Base-by-base conservation (phyloP, 495 filamentous ascomycete species). In the Hyaloscypha hepaticicola region DNA sequence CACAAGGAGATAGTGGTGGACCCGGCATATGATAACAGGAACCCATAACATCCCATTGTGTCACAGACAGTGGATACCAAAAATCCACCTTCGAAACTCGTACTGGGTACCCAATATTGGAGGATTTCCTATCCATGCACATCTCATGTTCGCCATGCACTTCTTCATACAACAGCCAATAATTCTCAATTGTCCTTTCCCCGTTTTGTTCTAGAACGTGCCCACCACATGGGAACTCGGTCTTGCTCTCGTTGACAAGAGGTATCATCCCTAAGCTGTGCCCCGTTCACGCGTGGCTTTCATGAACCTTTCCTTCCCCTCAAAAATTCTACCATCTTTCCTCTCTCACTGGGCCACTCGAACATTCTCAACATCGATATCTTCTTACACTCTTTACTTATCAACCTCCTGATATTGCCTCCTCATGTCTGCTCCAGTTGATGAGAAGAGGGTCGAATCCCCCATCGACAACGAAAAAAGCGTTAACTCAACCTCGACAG, bases 401-500 rank as follows among this genome's bases (percentile, higher is more conserved):
- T 45, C 38, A 45, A 16, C 0, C 38, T 45, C 12, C 4, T 45
- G 16, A 4, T 12, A 33, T 0, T 45, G 3, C 0, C 19, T 45
- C 6, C 4, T 16, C 6, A 45, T 45, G 38, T 45, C 38, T 9
- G 12, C 38, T 16, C 0, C 38, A 9, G 38, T 11, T 14, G 38
- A 59, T 3, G 57, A 59, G 57, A 59, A 59, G 31, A 19, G 31
- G 5, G 24, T 59, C 11, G 38, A 14, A 16, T 9, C 2, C 4
- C 38, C 38, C 38, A 19, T 53, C 52, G 27, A 63, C 3, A 33
- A 11, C 27, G 26, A 31, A 7, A 63, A 63, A 31, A 55, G 61
- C 31, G 26, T 38, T 19, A 26, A 38, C 8, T 21, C 29, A 2
- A 6, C 16, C 25, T 63, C 61, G 3, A 49, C 58, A 19, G 38